Evolutionary conservation across 1,284 basidiomycete genomes (phyloP).

Genomic region (Tilletia setariae): DNA sequence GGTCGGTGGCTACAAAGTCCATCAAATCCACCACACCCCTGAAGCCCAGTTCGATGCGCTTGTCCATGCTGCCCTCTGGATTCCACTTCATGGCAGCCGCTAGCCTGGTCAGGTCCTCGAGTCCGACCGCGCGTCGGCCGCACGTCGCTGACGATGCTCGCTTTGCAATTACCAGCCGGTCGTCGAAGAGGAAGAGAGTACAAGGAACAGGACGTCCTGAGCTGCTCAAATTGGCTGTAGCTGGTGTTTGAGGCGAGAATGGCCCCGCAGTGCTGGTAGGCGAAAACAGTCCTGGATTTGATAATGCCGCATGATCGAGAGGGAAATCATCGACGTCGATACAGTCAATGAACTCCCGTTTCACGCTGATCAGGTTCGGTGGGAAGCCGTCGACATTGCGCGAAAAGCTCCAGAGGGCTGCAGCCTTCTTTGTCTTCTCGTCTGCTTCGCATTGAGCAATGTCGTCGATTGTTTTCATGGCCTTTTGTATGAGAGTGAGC

Average conservation of each 20-base stretch:
- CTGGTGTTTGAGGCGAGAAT: slow-evolving; percentile 10
- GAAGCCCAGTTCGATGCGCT: slow-evolving; percentile 76
- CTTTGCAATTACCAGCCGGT: slow-evolving; percentile 87
- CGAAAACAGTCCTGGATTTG: slow-evolving; percentile 25
- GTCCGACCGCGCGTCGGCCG: slow-evolving; percentile 71
- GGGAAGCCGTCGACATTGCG: slow-evolving; percentile 88
- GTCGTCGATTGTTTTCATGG: slow-evolving; percentile 24
- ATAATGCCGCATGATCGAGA: slow-evolving; percentile 58
- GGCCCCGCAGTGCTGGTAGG: neutral
- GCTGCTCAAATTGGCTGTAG: slow-evolving; percentile 22
- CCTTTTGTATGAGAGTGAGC: neutral
- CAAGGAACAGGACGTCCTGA: slow-evolving; percentile 64
- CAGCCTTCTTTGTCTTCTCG: slow-evolving; percentile 81
- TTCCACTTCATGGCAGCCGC: slow-evolving; percentile 53
- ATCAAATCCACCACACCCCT: slow-evolving; percentile 81
- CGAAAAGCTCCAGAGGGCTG: slow-evolving; percentile 80
- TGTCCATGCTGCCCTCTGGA: slow-evolving; percentile 52
- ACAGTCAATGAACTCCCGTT: slow-evolving; percentile 82
- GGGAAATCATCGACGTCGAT: slow-evolving; percentile 84
- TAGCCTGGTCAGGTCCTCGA: slow-evolving; percentile 78
- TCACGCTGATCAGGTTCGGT: slow-evolving; percentile 60
- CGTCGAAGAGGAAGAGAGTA: slow-evolving; percentile 89
- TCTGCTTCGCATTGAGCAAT: slow-evolving; percentile 91
- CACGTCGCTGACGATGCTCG: slow-evolving; percentile 70
- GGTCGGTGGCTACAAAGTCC: slow-evolving; percentile 69